A percentile compares a stretch with the other conserved stretches of the same genome.
These are phyloP conservation scores for Acanthamoeba comandoni DNA, from an alignment of 208 protist genomes.

Conservation along the genomic window DNA sequence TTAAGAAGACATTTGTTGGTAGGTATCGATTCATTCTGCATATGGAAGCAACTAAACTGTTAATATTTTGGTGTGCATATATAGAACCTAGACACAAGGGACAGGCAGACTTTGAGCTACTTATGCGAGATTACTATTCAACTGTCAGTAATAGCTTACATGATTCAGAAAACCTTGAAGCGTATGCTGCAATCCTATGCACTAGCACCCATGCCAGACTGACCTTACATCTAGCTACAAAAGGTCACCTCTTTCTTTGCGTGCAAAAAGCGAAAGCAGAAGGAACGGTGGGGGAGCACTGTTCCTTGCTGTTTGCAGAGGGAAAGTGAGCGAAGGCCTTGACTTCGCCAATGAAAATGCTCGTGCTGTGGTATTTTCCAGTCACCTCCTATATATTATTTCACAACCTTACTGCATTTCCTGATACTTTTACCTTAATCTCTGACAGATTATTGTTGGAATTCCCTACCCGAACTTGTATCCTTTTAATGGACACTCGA, in stretches of 20 bases:
- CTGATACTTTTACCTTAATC: not conserved
- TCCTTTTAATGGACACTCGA: no score
- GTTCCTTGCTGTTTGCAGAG: constrained; percentile 95
- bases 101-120: constrained; percentile 52
- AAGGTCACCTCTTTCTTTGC: not conserved
- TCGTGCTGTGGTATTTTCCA: constrained; percentile 88
- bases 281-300: constrained; percentile 86
- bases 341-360: constrained; percentile 95
- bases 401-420: not conserved
- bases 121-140: constrained; percentile 60
- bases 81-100: constrained; percentile 56
- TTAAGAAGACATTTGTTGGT: constrained; percentile 77
- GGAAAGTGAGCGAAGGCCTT: constrained; percentile 95
- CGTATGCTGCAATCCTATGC: no score
- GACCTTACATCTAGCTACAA: not conserved
- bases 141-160: constrained; percentile 11
- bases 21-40: not conserved
- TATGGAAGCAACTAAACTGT: not conserved
- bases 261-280: not conserved
- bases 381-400: not conserved
- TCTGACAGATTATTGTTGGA: constrained; percentile 30
- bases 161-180: no score
- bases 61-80: no score
- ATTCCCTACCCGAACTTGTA: constrained; percentile 81
- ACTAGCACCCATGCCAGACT: no score